Conservation (phyloP, 106 monocot genomes). For the Platanthera guangdongensis region DNA sequence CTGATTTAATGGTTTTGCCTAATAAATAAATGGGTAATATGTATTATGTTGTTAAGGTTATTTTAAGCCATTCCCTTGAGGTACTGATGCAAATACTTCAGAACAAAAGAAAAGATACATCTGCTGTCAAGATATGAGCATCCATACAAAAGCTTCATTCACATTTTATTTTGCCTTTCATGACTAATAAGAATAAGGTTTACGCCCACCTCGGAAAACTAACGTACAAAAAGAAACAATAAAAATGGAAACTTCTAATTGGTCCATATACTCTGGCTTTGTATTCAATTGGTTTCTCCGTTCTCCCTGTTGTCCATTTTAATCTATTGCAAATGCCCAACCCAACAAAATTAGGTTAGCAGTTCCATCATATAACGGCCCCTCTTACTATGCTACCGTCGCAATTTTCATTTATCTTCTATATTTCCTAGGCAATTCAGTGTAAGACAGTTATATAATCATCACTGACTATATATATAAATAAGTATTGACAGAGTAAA, state of each 20-base stretch:
- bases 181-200: background rate
- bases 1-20: too few species aligned
- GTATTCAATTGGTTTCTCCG: background rate
- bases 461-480: too few species aligned
- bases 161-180: background rate
- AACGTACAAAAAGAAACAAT: background rate
- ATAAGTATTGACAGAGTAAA: too few species aligned
- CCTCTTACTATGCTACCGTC: too few species aligned
- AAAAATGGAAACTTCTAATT: background rate
- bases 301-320: background rate
- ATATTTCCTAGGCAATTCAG: too few species aligned
- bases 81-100: background rate
- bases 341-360: background rate
- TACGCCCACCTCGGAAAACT: background rate
- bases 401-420: too few species aligned
- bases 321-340: background rate
- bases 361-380: too few species aligned
- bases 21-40: background rate
- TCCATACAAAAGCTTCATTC: background rate
- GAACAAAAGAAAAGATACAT: background rate
- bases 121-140: background rate
- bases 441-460: too few species aligned
- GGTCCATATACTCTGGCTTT: background rate
- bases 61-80: background rate
- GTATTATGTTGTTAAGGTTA: background rate